Base-by-base conservation (phyloP, 345 rosid genomes). In the Lumnitzera littorea region DNA sequence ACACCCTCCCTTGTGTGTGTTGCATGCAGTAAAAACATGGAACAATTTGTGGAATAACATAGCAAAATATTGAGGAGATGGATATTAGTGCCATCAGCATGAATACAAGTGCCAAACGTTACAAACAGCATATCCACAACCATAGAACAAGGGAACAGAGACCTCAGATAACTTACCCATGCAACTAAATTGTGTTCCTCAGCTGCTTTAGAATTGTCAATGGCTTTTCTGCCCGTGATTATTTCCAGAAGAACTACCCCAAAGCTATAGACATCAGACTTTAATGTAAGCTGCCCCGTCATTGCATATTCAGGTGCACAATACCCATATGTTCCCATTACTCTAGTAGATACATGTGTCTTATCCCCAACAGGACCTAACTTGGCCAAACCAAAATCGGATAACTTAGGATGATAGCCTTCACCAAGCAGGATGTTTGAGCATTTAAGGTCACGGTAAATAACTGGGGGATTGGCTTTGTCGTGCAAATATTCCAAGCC, bases 231-330 rank as follows among this genome's bases (percentile, higher is more conserved):
- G 11, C 89, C 91, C 0, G 89, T 83, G 41, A 86, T 83, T 51
- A 86, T 83, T 72, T 86, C 92, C 29, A 82, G 80, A 67, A 82
- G 84, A 65, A 82, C 82, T 60, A 80, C 82, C 13, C 87, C 87
- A 27, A 80, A 82, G 69, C 87, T 82, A 62, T 79, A 82, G 63
- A 82, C 80, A 62, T 79, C 87, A 3, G 86, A 85, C 63, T 85
- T 85, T 68, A 85, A 62, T 0, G 91, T 82, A 41, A 85, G 91
- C 74, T 85, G 91, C 24, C 91, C 91, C 0, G 91, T 85, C 91
- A 85, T 82, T 62, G 91, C 91, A 73, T 84, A 84, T 63, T 84
- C 90, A n/a, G 90, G 90, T 13, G 90, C 90, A 61, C 90, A 84
- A 53, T 84, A 84, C 55, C 90, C 90, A 54, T 79, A 82, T 0